A percentile compares a stretch with the other conserved stretches of the same genome.
phyloP scores from a whole-genome alignment of 2,329 filamentous ascomycete species.

The Shiraia bambusicola region DNA sequence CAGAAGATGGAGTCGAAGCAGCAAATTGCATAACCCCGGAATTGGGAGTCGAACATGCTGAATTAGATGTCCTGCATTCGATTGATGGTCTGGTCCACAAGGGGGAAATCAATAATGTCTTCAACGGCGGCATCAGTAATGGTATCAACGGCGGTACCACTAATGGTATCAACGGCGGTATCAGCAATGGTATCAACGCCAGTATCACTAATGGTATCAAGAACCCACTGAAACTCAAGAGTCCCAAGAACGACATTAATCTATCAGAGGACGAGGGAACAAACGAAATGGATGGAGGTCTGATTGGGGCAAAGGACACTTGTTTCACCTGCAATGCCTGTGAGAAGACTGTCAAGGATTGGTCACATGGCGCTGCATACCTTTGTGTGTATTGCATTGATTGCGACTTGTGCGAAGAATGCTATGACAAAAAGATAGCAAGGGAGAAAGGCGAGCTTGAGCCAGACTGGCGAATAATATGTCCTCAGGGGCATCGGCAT shows the following conservation, averaged over 20 bases:
- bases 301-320: background rate
- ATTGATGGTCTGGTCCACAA: too few relatives aligned
- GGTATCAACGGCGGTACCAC: background rate
- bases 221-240: too few relatives aligned
- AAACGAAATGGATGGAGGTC: too few relatives aligned
- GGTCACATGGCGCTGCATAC: background rate
- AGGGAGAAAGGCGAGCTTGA: background rate
- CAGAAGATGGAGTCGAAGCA: background rate
- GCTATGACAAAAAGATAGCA: background rate
- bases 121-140: too few relatives aligned
- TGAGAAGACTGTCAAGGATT: background rate
- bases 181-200: too few relatives aligned
- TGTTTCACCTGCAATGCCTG: background rate
- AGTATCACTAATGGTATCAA: background rate
- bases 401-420: constrained; percentile 1
- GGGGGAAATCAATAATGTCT: too few relatives aligned
- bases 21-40: background rate
- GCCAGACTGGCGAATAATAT: constrained; percentile 1
- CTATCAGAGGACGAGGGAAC: too few relatives aligned
- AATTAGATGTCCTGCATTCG: background rate
- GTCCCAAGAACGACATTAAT: too few relatives aligned
- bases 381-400: constrained; percentile 1
- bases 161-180: background rate
- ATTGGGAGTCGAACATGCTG: background rate
- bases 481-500: background rate